These are phyloP conservation scores for Chenopodium berlandieri DNA, from an alignment of 148 eudicot genomes.

Conservation along the genomic window DNA sequence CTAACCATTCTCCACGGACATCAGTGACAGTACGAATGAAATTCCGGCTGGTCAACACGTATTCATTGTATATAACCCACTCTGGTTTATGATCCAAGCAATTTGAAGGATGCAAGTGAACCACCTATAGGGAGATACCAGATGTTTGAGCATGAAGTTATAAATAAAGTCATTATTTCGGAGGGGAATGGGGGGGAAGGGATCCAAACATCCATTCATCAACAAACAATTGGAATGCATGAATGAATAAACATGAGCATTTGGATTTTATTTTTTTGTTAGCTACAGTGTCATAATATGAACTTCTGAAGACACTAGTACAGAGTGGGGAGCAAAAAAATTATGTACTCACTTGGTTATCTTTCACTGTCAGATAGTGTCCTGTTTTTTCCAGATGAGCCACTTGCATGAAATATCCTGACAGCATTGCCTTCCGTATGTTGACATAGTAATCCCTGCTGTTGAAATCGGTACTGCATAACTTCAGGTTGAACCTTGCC, in stretches of 20 bases:
- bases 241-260: no score
- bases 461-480: conserved; percentile 93
- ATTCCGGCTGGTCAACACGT: conserved; percentile 88
- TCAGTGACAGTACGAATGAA: conserved; percentile 98
- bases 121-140: conserved; percentile 49
- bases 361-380: conserved; percentile 90
- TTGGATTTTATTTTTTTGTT: background rate
- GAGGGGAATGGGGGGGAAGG: background rate
- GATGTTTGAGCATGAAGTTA: background rate
- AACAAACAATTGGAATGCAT: no score
- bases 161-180: background rate
- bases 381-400: conserved; percentile 93
- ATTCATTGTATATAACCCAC: conserved; percentile 98
- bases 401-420: conserved; percentile 99
- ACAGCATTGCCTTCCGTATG: conserved; percentile 95
- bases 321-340: background rate
- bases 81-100: conserved; percentile 98
- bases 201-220: no score
- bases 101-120: conserved; percentile 96
- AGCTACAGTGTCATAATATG: background rate
- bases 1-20: conserved; percentile 96
- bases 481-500: conserved; percentile 77
- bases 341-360: conserved; percentile 67
- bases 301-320: no score
- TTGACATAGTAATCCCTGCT: conserved; percentile 92